Percentiles rank a stretch among this genome's conserved stretches.
Conservation (phyloP, 1,139 yeast genomes). For the Protomyces arabidopsidicola region DNA sequence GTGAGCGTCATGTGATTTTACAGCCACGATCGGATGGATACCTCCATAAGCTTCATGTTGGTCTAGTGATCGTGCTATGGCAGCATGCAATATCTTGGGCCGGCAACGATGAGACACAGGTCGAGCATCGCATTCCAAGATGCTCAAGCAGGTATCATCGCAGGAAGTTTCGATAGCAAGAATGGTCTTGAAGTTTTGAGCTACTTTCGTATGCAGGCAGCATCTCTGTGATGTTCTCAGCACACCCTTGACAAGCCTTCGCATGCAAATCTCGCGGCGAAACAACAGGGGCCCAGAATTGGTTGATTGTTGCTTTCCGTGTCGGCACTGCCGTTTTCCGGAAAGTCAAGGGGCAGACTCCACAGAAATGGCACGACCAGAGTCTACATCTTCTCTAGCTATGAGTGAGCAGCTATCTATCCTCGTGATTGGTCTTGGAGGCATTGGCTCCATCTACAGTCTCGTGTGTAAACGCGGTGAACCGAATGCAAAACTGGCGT, state of each 20-base stretch:
- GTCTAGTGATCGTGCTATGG: constrained; percentile 49
- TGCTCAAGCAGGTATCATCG: constrained; percentile 87
- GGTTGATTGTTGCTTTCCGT: no score
- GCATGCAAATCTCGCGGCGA: background rate
- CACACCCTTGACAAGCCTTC: background rate
- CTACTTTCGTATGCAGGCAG: background rate
- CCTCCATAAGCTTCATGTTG: constrained; percentile 66
- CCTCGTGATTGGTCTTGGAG: constrained; percentile 11
- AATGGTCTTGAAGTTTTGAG: background rate
- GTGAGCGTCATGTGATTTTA: constrained; percentile 63
- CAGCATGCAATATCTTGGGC: constrained; percentile 54
- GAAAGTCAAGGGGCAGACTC: no score
- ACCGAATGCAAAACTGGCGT: constrained; percentile 41
- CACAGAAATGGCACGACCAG: no score
- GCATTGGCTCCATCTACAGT: constrained; percentile 16
- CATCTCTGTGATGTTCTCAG: background rate
- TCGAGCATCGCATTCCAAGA: constrained; percentile 44
- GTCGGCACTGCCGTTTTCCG: no score
- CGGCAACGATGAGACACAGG: constrained; percentile 45
- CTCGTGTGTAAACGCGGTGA: background rate
- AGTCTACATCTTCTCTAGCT: no score
- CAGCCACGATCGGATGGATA: constrained; percentile 81
- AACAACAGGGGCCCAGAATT: no score
- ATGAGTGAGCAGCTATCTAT: background rate
- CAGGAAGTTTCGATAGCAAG: constrained; percentile 90